These are phyloP conservation scores for Schizothecium vesticola DNA, from an alignment of 495 filamentous ascomycete genomes.

Conservation along the genomic window DNA sequence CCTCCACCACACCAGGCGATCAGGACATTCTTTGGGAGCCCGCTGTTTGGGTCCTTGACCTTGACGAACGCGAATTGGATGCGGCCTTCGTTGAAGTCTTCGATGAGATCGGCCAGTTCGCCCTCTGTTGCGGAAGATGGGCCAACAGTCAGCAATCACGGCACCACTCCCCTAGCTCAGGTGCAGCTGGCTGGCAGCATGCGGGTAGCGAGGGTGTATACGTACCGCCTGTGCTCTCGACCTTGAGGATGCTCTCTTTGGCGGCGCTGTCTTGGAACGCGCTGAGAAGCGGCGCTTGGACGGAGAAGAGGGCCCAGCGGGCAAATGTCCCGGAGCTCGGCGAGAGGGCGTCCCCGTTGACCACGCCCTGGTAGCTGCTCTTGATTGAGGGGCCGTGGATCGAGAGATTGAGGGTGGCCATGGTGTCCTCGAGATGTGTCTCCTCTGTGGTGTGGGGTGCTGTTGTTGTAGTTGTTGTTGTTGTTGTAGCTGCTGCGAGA, in stretches of 20 bases:
- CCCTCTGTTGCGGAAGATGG: conserved; percentile 56
- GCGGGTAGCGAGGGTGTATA: conserved; percentile 4
- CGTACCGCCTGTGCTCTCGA: conserved; percentile 83
- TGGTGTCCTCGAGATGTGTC: conserved; percentile 29
- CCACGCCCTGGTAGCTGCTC: conserved; percentile 83
- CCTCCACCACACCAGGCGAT: conserved; percentile 98
- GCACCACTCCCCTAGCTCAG: neutral
- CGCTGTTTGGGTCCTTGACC: conserved; percentile 89
- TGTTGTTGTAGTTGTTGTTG: neutral
- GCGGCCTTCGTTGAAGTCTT: conserved; percentile 94
- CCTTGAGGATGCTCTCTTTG: conserved; percentile 93
- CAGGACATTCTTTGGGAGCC: conserved; percentile 84
- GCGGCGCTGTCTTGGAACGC: conserved; percentile 80
- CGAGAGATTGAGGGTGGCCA: conserved; percentile 91
- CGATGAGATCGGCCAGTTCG: conserved; percentile 88
- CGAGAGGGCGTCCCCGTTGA: conserved; percentile 64
- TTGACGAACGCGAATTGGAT: conserved; percentile 97
- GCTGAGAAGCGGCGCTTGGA: conserved; percentile 81
- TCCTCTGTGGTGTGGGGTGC: neutral
- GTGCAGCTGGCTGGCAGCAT: neutral
- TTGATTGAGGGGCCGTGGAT: conserved; percentile 86
- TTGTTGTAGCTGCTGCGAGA: neutral
- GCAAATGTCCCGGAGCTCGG: conserved; percentile 54
- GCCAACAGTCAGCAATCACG: neutral
- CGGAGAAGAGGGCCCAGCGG: conserved; percentile 84